These are phyloP conservation scores for Paramyrothecium sp. DNA, from an alignment of 2,329 filamentous ascomycete species.

Conservation along the genomic window DNA sequence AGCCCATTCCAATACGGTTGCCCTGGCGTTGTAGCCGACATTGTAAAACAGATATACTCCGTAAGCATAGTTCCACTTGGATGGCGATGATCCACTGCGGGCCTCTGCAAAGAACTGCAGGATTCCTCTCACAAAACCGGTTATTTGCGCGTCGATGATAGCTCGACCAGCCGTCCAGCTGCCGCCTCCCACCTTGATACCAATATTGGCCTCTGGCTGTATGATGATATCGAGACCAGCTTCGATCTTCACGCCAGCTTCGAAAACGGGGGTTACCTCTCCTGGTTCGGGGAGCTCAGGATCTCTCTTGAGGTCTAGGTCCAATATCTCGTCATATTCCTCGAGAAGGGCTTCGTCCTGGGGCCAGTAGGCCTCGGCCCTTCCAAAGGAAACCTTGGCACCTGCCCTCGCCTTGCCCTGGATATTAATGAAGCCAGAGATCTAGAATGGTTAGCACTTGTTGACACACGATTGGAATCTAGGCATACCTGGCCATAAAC, in stretches of 20 bases:
- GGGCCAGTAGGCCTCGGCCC: neutral
- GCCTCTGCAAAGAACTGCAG: conserved; percentile 3
- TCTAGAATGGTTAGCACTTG: too few species aligned
- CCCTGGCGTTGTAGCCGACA: conserved; percentile 3
- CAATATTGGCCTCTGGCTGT: conserved; percentile 5
- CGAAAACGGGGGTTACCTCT: conserved; percentile 2
- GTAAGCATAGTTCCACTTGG: conserved; percentile 2
- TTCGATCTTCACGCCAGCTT: conserved; percentile 4
- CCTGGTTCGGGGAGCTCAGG: neutral
- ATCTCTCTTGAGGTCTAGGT: neutral
- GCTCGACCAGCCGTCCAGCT: conserved; percentile 1
- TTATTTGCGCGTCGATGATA: conserved; percentile 2
- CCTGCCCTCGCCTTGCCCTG: neutral
- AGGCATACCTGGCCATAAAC: conserved; percentile 7
- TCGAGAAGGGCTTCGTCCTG: neutral
- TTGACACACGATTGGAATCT: too few species aligned
- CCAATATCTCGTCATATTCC: neutral
- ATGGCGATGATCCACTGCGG: neutral
- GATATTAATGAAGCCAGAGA: neutral
- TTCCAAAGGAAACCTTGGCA: neutral
- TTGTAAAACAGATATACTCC: conserved; percentile 3
- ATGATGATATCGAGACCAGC: conserved; percentile 3
- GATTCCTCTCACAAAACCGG: conserved; percentile 1
- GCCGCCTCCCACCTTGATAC: conserved; percentile 5
- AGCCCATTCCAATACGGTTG: conserved; percentile 3